Evolutionary conservation across 2,329 filamentous ascomycete genomes (phyloP), one percentile per base, ranked within the genome.

Genomic region (Sarocladiaceae sp.): DNA sequence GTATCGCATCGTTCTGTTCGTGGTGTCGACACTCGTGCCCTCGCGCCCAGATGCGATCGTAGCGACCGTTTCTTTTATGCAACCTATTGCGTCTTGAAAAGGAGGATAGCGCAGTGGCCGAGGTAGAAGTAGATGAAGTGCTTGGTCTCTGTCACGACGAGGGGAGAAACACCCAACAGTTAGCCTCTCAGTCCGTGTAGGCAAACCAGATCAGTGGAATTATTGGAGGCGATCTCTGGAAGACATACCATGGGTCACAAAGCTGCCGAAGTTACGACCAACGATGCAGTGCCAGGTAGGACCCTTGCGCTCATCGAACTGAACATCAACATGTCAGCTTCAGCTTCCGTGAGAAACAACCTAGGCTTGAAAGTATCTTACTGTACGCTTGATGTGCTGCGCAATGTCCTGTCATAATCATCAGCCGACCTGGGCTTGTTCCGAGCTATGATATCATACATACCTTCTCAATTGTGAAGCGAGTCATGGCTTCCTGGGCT

Each of bases 51-150:
- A 20, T n/a, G n/a, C n/a, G n/a, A n/a, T n/a, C n/a, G n/a, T n/a
- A n/a, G n/a, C n/a, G n/a, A n/a, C n/a, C n/a, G n/a, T n/a, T n/a
- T n/a, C n/a, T n/a, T n/a, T n/a, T n/a, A n/a, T n/a, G n/a, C n/a
- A n/a, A n/a, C 61, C 66, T 84, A 97, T 83, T 97, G 93, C 36
- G 94, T 99, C 82, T 99, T 99, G 84, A 97, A 99, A 51, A 99
- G 85, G 53, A 99, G 82, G 67, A 99, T 97, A 55, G 94, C 94
- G 71, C 91, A 97, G 79, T 97, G 94, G 52, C 94, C 94, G 55
- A 99, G 87, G 77, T 99, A 99, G 78, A 99, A 99, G 78, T 99
- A 99, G 70, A 99, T 97, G 78, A 99, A 99, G 74, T 99, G 94
- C 77, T 97, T 97, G 25, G 94, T 97, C 73, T 97, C 94, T 97